Base-by-base conservation (phyloP, 495 filamentous ascomycete species). In the Podospora sp. region DNA sequence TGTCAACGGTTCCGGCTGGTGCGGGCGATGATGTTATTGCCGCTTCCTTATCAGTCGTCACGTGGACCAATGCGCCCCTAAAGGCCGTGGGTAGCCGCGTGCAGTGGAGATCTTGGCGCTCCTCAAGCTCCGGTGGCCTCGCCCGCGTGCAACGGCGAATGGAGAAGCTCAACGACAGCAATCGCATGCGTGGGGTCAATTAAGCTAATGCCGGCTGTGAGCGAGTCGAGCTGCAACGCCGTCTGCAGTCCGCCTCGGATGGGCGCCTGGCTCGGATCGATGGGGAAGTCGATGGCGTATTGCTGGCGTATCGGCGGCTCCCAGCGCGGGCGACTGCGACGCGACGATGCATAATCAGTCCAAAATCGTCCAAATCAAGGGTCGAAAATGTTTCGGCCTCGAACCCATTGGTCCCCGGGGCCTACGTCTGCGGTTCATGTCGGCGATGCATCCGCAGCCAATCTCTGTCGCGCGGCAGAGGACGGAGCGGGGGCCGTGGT, bases 21-120 rank as follows among this genome's bases (percentile, higher is more conserved):
- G 69, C 67, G 49, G 62, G 52, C 68, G 64, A 77, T 76, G 76
- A 74, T 77, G 76, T 46, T 73, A 74, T 74, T 69, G 68, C 57
- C 49, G 61, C 63, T 56, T 53, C 64, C 72, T 73, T 74, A 73
- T 77, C 72, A 68, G 62, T 58, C 60, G 69, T 71, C 72, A 72
- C 72, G 70, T 71, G 71, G 67, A 18, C 35, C 55, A n/a, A 2
- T 46, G 18, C 14, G 29, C 16, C 36, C 27, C 51, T 21, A 6
- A 35, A 71, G 65, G 70, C 76, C 76, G 76, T 65, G 51, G 65
- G 67, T 78, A 78, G 69, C 75, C 75, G 73, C 46, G 33, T 5
- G 50, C 50, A 40, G 68, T 71, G 68, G 70, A 55, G 69, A 55
- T 22, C 12, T 22, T 35, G 24, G n/a, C 24, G 12, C 20, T 66